Base-by-base conservation (phyloP, 345 rosid genomes). In the Tarenaya hassleriana region DNA sequence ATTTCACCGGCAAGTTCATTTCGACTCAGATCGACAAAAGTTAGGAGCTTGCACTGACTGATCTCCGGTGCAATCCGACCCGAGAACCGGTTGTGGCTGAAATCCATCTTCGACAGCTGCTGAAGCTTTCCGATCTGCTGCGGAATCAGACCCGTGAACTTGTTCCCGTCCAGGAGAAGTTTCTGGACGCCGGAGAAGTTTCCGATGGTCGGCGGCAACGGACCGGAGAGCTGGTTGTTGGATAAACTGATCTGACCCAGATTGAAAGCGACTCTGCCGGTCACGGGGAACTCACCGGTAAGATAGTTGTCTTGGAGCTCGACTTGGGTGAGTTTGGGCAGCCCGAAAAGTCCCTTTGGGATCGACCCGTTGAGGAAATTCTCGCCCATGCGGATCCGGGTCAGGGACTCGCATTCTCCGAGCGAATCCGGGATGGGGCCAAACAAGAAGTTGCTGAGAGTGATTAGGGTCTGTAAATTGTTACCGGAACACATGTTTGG, bases 321-420 rank as follows among this genome's bases (percentile, higher is more conserved):
- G 14, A 85, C 95, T 64, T 86, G 95, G 37, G 78, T 73, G 16
- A 89, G 70, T 34, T 65, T 59, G 0, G 95, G 86, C 69, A 89
- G 67, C 6, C 85, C 87, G 20, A 89, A 76, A 16, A 89, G 73
- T 10, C 95, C 95, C 39, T 76, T 69, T 0, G 95, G 97, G 13
- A 89, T 81, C 8, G 94, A 85, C 55, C 95, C 95, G 64, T 89
- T 89, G 4, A 89, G 57, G 62, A 63, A 86, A 71, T 89, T 89
- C 18, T 77, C 88, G 1, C 97, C 97, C 95, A 88, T 82, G 29
- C 97, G 86, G 48, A 88, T 82, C 75, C 97, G 69, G 47, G 61
- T 69, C 66, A 89, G 41, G 3, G 95, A 89, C 61, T 61, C 58
- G 21, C 95, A 89, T 58, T 76, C 69, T 1, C 95, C 95, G 3